These are phyloP conservation scores for Penicillium coprophilum DNA, from an alignment of 495 filamentous ascomycete genomes.

Conservation along the genomic window DNA sequence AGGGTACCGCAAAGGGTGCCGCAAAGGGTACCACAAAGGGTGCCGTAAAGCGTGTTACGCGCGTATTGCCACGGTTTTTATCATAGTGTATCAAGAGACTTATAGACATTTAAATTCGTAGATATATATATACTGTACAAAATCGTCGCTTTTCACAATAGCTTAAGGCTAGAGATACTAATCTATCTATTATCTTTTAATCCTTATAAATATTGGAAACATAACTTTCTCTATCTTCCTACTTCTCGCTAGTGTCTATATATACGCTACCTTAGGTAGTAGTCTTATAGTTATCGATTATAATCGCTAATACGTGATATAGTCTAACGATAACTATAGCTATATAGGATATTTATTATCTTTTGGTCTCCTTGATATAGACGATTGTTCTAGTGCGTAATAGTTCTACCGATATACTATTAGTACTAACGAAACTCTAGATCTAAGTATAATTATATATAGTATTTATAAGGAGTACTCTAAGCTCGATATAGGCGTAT, in stretches of 20 bases:
- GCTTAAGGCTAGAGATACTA: no score
- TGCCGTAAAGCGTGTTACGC: no score
- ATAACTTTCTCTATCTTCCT: conserved; percentile 1
- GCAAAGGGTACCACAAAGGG: no score
- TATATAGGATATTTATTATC: no score
- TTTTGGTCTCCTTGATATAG: conserved; percentile 1
- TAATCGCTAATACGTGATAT: conserved; percentile 1
- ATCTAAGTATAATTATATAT: background rate
- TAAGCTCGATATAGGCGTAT: background rate
- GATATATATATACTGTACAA: no score
- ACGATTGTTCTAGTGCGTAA: background rate
- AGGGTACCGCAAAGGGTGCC: no score
- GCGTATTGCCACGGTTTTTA: background rate
- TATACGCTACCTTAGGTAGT: background rate
- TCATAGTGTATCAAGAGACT: background rate
- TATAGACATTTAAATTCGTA: no score
- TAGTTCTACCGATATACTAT: background rate
- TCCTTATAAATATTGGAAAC: no score
- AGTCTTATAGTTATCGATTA: background rate
- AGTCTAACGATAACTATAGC: conserved; percentile 1
- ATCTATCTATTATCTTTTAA: no score
- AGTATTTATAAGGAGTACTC: background rate
- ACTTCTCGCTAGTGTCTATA: background rate
- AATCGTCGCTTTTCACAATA: no score
- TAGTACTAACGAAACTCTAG: background rate